phyloP scores from a whole-genome alignment of 148 eudicot species.

The Pouteria glomerata region DNA sequence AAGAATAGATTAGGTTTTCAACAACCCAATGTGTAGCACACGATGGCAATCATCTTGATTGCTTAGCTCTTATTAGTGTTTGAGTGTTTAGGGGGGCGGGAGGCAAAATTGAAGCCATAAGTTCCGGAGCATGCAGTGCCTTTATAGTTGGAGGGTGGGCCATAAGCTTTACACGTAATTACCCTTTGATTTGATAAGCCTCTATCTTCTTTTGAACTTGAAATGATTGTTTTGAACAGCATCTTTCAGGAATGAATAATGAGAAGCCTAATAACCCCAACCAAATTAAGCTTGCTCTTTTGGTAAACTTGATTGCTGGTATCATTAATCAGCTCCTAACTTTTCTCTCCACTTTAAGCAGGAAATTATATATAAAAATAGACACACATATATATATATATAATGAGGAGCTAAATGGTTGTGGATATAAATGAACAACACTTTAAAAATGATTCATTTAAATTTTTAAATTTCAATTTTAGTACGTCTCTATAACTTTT shows the following conservation, averaged over 20 bases:
- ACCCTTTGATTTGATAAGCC: constrained; percentile 23
- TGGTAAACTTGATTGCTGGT: constrained; percentile 12
- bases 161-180: constrained; percentile 25
- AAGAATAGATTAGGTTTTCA: too few species aligned
- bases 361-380: too few species aligned
- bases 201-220: constrained; percentile 5
- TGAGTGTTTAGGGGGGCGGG: too few species aligned
- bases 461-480: too few species aligned
- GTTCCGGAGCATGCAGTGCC: constrained; percentile 20
- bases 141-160: neutral
- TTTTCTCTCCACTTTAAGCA: neutral
- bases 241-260: too few species aligned
- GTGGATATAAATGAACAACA: too few species aligned
- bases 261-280: constrained; percentile 12
- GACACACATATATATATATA: too few species aligned
- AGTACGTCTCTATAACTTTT: too few species aligned
- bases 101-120: constrained; percentile 26
- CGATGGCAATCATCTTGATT: constrained; percentile 6
- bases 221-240: constrained; percentile 22
- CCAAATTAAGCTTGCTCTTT: constrained; percentile 21
- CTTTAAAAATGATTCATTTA: too few species aligned
- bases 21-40: too few species aligned
- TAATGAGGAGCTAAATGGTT: too few species aligned
- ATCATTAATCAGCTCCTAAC: constrained; percentile 8
- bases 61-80: neutral